Percentiles rank a stretch among this genome's conserved stretches.
phyloP scores from a whole-genome alignment of 2,329 filamentous ascomycete species.

The Apiospora rasikravindrae region DNA sequence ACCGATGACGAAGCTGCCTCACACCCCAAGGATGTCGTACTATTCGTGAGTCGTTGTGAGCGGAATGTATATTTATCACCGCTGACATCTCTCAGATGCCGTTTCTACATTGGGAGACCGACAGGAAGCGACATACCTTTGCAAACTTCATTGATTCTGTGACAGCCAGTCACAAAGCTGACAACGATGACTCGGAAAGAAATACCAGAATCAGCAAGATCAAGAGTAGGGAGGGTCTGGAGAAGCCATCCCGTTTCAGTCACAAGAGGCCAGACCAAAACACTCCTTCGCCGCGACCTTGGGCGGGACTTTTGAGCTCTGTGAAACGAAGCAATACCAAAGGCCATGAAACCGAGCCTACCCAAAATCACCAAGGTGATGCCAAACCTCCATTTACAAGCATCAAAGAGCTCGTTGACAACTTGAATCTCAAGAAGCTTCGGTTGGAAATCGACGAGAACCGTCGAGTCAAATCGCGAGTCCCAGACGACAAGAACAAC shows the following conservation, averaged over 20 bases:
- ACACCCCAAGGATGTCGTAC: conserved; percentile 28
- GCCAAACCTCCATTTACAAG: not conserved
- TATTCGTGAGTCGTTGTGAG: conserved; percentile 29
- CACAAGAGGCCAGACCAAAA: not conserved
- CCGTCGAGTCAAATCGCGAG: not conserved
- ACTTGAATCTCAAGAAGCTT: not conserved
- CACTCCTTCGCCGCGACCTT: not conserved
- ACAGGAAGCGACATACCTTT: conserved; percentile 37
- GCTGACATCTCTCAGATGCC: conserved; percentile 39
- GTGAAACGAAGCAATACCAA: too few species aligned
- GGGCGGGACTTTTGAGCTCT: not conserved
- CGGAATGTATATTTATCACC: not conserved
- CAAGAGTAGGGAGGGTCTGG: not conserved
- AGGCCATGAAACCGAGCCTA: too few species aligned
- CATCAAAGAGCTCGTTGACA: not conserved
- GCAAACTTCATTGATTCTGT: conserved; percentile 35
- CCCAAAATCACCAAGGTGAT: not conserved
- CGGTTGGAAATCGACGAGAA: not conserved
- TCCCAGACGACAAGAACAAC: conserved; percentile 21
- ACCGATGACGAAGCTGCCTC: conserved; percentile 27
- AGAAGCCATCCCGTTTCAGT: not conserved
- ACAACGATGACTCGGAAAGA: conserved; percentile 17
- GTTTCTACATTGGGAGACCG: conserved; percentile 49
- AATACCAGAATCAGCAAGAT: not conserved
- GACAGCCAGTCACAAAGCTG: conserved; percentile 34